Evolutionary conservation across 2,329 filamentous ascomycete genomes (phyloP).

Genomic region (Alternaria longipes): DNA sequence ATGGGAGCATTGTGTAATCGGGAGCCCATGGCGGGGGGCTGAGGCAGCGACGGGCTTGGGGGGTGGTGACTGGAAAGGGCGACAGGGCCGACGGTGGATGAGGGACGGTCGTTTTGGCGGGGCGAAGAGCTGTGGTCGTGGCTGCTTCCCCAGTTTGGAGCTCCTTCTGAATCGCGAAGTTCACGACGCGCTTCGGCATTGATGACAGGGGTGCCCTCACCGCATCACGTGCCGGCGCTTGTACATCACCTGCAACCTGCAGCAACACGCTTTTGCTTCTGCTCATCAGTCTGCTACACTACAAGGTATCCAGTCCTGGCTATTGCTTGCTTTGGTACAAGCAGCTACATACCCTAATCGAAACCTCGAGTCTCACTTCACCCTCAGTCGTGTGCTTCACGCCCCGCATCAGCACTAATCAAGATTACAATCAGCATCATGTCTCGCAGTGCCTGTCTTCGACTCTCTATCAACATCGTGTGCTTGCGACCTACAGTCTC

Average conservation of each 20-base stretch:
- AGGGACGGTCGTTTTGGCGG: neutral
- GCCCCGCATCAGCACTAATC: neutral
- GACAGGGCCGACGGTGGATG: neutral
- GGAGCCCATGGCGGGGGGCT: constrained; percentile 64
- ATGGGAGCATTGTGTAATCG: constrained; percentile 95
- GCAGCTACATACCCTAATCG: neutral
- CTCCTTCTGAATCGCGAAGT: constrained; percentile 40
- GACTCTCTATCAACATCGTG: too few species aligned
- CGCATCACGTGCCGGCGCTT: constrained; percentile 36
- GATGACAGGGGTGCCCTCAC: constrained; percentile 35
- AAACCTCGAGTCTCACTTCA: neutral
- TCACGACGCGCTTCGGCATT: constrained; percentile 41
- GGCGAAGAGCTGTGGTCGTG: constrained; percentile 21
- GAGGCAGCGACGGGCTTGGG: neutral
- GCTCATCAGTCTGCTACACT: neutral
- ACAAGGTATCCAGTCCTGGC: neutral
- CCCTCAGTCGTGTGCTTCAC: neutral
- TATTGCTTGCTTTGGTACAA: neutral
- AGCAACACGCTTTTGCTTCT: neutral
- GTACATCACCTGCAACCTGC: neutral
- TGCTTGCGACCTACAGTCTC: neutral
- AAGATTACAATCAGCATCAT: neutral
- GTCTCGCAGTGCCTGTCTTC: neutral
- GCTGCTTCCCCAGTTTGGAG: constrained; percentile 35
- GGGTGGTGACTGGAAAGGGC: neutral